These are phyloP conservation scores for Fusarium sambucinum DNA, from an alignment of 2,329 filamentous ascomycete genomes.

Conservation along the genomic window DNA sequence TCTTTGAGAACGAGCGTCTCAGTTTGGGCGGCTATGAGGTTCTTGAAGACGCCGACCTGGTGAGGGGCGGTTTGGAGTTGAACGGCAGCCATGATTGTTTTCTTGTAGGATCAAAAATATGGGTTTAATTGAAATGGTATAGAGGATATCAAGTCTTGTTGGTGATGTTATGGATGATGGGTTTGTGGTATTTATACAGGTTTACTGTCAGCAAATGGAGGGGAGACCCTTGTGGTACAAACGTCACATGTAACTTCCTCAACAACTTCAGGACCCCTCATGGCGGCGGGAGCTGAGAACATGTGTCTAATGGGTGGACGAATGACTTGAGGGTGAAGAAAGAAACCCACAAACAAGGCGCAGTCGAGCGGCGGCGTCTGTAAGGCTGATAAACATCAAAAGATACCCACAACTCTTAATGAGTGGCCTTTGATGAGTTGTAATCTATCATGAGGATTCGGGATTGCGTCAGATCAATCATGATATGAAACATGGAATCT, in stretches of 20 bases:
- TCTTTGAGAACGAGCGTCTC: constrained; percentile 70
- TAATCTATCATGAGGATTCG: background rate
- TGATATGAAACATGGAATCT: background rate
- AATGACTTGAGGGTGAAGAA: background rate
- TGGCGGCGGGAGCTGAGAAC: background rate
- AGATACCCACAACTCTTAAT: background rate
- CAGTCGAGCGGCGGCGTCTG: background rate
- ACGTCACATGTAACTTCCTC: constrained; percentile 1
- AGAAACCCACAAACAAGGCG: background rate
- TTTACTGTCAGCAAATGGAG: background rate
- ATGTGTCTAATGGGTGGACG: background rate
- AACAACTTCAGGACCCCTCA: background rate
- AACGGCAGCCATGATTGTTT: constrained; percentile 24
- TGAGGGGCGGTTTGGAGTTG: constrained; percentile 50
- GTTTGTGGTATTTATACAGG: background rate
- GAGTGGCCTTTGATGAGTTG: background rate
- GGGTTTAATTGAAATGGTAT: background rate
- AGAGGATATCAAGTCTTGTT: background rate
- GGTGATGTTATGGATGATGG: background rate
- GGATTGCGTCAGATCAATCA: background rate
- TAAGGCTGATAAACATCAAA: background rate
- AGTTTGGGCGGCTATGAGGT: constrained; percentile 53
- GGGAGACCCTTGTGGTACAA: background rate
- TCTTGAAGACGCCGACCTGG: constrained; percentile 56
- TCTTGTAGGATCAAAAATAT: background rate